Evolutionary conservation across 1,284 basidiomycete genomes (phyloP).

Genomic region (Mycena citricolor): DNA sequence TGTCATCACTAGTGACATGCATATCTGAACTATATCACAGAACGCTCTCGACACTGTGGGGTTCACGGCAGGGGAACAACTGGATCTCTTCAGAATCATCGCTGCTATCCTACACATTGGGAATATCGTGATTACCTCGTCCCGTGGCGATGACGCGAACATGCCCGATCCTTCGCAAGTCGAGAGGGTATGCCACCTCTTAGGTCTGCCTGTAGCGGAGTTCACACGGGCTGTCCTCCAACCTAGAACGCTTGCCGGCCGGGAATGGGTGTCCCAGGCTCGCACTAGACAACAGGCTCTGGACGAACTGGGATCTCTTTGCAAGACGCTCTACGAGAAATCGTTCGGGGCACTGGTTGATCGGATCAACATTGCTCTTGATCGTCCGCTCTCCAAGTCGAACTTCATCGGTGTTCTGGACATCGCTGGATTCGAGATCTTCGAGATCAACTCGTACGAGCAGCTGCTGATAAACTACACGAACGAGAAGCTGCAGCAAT

Average conservation of each 20-base stretch:
- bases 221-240: conserved; percentile 87
- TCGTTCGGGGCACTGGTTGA: conserved; percentile 94
- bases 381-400: conserved; percentile 89
- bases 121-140: conserved; percentile 84
- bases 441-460: conserved; percentile 90
- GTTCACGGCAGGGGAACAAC: conserved; percentile 82
- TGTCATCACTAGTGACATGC: conserved; percentile 1
- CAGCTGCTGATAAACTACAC: conserved; percentile 99
- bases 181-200: conserved; percentile 90
- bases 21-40: conserved; percentile 35
- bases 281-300: conserved; percentile 90
- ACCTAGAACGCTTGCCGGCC: conserved; percentile 89
- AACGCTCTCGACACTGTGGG: conserved; percentile 85
- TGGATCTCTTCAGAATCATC: conserved; percentile 92
- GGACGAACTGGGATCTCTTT: conserved; percentile 90
- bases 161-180: conserved; percentile 82
- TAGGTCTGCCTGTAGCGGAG: conserved; percentile 89
- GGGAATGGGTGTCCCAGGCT: conserved; percentile 96
- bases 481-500: conserved; percentile 95
- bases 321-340: conserved; percentile 98
- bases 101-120: conserved; percentile 95
- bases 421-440: conserved; percentile 99
- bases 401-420: conserved; percentile 99
- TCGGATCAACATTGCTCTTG: conserved; percentile 91
- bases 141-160: conserved; percentile 85